These are phyloP conservation scores for Leptodontidium sp. DNA, from an alignment of 2,329 filamentous ascomycete species.

Conservation along the genomic window DNA sequence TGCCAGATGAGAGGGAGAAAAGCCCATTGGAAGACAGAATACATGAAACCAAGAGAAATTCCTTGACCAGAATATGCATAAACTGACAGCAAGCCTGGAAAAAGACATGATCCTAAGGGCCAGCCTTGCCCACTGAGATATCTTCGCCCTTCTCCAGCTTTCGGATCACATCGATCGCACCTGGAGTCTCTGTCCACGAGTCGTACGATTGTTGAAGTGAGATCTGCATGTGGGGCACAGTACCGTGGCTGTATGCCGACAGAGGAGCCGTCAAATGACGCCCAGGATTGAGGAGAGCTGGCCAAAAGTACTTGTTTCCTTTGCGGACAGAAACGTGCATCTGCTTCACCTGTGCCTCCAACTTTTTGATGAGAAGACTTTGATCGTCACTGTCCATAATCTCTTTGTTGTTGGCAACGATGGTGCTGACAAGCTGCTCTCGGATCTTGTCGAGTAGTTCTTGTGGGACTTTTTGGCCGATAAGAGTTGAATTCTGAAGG, in stretches of 20 bases:
- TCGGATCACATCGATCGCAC: constrained; percentile 41
- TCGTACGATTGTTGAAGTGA: constrained; percentile 40
- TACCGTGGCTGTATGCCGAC: constrained; percentile 34
- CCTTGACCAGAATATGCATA: no score
- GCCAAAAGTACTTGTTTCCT: constrained; percentile 43
- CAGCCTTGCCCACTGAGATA: neutral
- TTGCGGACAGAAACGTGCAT: constrained; percentile 38
- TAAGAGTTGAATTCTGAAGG: constrained; percentile 38
- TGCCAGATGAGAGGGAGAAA: no score
- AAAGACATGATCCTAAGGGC: no score
- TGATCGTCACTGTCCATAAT: constrained; percentile 35
- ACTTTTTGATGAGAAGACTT: constrained; percentile 30
- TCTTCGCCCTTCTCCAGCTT: constrained; percentile 19
- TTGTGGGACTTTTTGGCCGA: constrained; percentile 35
- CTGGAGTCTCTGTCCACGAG: constrained; percentile 42
- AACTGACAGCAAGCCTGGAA: no score
- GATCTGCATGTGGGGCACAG: constrained; percentile 40
- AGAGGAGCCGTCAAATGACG: constrained; percentile 35
- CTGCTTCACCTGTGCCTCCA: constrained; percentile 41
- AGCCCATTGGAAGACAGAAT: no score
- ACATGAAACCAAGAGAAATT: no score
- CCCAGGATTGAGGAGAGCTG: constrained; percentile 39
- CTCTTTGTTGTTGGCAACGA: constrained; percentile 36
- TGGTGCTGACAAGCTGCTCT: constrained; percentile 36
- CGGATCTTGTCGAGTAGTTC: constrained; percentile 45